Evolutionary conservation across 2,329 filamentous ascomycete species (phyloP).

Genomic region (Coniochaeta sp.): DNA sequence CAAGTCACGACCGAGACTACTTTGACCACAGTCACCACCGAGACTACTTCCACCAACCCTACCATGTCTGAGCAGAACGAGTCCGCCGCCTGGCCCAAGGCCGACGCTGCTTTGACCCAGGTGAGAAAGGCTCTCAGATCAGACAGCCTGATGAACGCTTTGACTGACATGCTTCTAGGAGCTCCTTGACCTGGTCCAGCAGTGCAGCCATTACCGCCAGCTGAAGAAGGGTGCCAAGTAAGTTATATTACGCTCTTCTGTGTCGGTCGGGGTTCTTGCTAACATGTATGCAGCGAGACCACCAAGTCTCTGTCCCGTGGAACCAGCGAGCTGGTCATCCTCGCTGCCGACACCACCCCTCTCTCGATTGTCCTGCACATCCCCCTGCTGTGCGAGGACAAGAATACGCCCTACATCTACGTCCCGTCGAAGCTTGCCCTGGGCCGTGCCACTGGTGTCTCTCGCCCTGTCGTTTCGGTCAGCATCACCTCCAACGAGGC

Average conservation of each 20-base stretch:
- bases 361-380: conserved; percentile 85
- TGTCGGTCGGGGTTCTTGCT: conserved; percentile 4
- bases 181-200: conserved; percentile 75
- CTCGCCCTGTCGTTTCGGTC: conserved; percentile 76
- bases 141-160: not conserved
- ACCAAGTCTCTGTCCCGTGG: conserved; percentile 49
- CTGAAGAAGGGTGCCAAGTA: conserved; percentile 79
- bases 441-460: conserved; percentile 69
- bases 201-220: conserved; percentile 61
- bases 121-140: not conserved
- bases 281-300: conserved; percentile 9
- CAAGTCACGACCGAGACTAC: not conserved
- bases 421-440: conserved; percentile 75
- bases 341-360: conserved; percentile 81
- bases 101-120: conserved; percentile 54
- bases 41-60: conserved; percentile 3
- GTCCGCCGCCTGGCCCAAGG: conserved; percentile 56
- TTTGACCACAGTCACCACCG: not conserved
- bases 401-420: conserved; percentile 60
- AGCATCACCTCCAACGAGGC: conserved; percentile 90
- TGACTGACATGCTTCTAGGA: conserved; percentile 42
- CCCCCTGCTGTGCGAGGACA: conserved; percentile 80
- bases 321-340: conserved; percentile 80
- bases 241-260: not conserved
- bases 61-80: conserved; percentile 22